A percentile compares a stretch with the other conserved stretches of the same genome.
These are phyloP conservation scores for Ballota nigra DNA, from an alignment of 257 asterid species.

Conservation along the genomic window DNA sequence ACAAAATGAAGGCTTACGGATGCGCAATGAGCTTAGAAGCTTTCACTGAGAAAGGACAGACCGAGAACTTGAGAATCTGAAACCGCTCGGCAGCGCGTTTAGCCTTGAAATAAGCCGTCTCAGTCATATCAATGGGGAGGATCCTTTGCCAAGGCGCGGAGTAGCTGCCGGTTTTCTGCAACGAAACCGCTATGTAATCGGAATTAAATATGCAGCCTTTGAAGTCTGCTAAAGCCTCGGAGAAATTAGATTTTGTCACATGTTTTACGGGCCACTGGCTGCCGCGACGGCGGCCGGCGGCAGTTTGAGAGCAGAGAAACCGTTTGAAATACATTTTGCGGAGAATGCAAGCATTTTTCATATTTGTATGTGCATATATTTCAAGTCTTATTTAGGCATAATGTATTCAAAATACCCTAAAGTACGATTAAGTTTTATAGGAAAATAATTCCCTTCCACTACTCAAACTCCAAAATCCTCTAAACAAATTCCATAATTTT, in stretches of 20 bases:
- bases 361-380: not conserved
- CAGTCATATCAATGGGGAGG: conserved; percentile 71
- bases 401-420: too few species aligned
- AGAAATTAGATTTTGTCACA: conserved; percentile 64
- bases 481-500: too few species aligned
- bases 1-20: conserved; percentile 57
- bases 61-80: conserved; percentile 82
- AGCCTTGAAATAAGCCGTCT: conserved; percentile 67
- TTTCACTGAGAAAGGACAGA: conserved; percentile 74
- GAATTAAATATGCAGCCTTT: conserved; percentile 40
- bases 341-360: not conserved
- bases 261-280: conserved; percentile 57
- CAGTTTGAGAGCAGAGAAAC: conserved; percentile 47
- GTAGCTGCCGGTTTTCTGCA: conserved; percentile 78
- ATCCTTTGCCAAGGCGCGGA: conserved; percentile 75
- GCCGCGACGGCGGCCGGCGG: conserved; percentile 33
- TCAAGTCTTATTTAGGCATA: too few species aligned
- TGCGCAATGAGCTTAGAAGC: conserved; percentile 65
- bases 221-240: conserved; percentile 49
- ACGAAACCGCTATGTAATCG: conserved; percentile 59
- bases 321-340: conserved; percentile 49
- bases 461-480: too few species aligned
- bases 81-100: conserved; percentile 68
- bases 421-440: too few species aligned
- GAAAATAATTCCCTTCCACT: too few species aligned